Base-by-base conservation (phyloP, 805 yeast genomes). In the Metschnikowia peoriensis region DNA sequence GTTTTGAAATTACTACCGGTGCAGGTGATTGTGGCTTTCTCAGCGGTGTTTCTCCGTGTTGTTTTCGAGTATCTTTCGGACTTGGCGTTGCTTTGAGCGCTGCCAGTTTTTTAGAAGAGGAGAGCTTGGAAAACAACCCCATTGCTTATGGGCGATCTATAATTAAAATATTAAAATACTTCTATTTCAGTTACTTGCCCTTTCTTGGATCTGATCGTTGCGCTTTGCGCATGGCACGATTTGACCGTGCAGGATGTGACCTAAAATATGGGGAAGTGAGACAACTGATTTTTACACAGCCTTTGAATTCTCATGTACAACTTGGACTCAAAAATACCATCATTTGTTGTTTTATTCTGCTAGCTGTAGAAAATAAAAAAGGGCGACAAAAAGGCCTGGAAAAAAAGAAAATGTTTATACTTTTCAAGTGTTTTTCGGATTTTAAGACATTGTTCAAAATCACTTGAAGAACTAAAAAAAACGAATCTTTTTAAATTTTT, bases 91-190 rank as follows among this genome's bases (percentile, higher is more conserved):
- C 44, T n/a, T 28, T 11, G n/a, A 22, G 14, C 6, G 40, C 35
- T 11, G 29, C 34, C 12, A 44, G 27, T 16, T 47, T 47, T 28
- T 47, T 47, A 9, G 50, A 22, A 5, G 42, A 11, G 3, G 46
- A 29, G 46, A 37, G 29, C 28, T 43, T 44, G 35, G 39, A 48
- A 11, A 42, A 44, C 28, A 47, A 42, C 47, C 50, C 53, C 50
- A 49, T 41, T 41, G 11, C 44, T 8, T 14, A 14, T 38, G 2
- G 9, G 15, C 9, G 11, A 8, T 16, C 15, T n/a, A 12, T 5
- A 3, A 8, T 15, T 9, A 4, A 38, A 32, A 10, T 32, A 32
- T 32, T 2, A 6, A 12, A 32, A 10, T 32, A 32, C 17, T 15
- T 8, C 9, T 38, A 15, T 38, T 38, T 6, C 9, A 38, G 9